Evolutionary conservation across 2,329 filamentous ascomycete genomes (phyloP), one percentile per base, ranked within the genome.

Genomic region (Calycina herbarum): DNA sequence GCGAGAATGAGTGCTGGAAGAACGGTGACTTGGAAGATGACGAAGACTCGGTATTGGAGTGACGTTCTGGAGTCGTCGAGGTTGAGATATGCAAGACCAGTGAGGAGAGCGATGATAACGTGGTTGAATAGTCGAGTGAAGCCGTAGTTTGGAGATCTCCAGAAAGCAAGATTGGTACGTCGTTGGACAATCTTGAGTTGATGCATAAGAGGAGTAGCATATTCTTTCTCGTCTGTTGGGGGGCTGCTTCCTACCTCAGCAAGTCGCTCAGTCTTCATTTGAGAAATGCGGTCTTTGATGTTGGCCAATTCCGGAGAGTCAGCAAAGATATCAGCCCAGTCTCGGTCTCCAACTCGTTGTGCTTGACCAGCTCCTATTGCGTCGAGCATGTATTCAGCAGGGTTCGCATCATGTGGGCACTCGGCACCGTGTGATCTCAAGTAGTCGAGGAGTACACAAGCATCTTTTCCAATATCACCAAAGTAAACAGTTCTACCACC

Each of bases 121-220:
- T 96, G 93, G 75, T 91, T 94, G 82, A 94, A 96, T 20, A 96
- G 81, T 20, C 93, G 86, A 0, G 93, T 96, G 77, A 96, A 95
- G 62, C 93, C 88, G 76, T 97, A 97, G 79, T 96, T 93, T 42
- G 91, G 91, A 1, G 90, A 91, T 54, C 93, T 85, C 92, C 92
- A 97, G 81, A 91, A 94, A 0, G 91, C 85, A 3, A 92, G 81
- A 76, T 93, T 90, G 69, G 89, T 92, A 65, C 94, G 88, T 65
- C 80, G 82, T 71, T 87, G 84, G 35, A 96, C 92, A 2, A 91
- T 79, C 77, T 87, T 89, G 76, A 96, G 85, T 81, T 97, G 94
- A 76, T 93, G 91, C 79, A 80, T 81, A 8, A 93, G 78, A 0
- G 94, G 91, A 0, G 92, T 94, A 0, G 94, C 94, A 72, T 91